Base-by-base conservation (phyloP, 352 stramenopile species). In the Phytophthora hybrid region DNA sequence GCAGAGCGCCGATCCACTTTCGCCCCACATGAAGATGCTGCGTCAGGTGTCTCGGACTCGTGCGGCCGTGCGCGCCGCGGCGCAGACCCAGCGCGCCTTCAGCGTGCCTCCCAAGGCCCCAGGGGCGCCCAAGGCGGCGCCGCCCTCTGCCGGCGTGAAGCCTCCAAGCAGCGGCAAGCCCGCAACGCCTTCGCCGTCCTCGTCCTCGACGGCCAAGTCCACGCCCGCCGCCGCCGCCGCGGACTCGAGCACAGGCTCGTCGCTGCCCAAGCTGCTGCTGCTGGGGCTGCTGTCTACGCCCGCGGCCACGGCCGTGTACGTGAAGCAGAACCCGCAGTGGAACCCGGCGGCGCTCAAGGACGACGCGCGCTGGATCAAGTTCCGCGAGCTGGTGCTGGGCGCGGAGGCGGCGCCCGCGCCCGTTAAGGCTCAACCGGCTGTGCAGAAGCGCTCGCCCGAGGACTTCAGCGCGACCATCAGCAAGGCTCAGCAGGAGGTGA, bases 301-400 rank as follows among this genome's bases (percentile, higher is more conserved):
- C 6, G 81, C 77, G 3, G 87, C 75, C 23, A 79, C 75, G 10
- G 84, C 82, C 1, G 79, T 92, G 66, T 95, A 94, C 67, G 73
- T 94, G 21, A 88, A 89, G 58, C 79, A 93, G 74, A 92, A 95
- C 74, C 89, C 87, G 39, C 59, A 90, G 47, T 95, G 88, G 84
- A 95, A 95, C 72, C 89, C 89, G 23, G 74, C 81, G 21, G 39
- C 75, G 49, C 71, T 95, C 41, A 78, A 80, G 44, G 78, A 87
- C 39, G 83, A 95, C 64, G 75, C 79, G 44, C 83, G 84, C 31
- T 95, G 87, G 84, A 73, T 91, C 59, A 83, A 87, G 69, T 93
- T 95, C 77, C 88, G 88, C 23, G 83, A 92, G 67, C 64, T 93
- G 44, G 85, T 92, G 69, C 82, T 95, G 52, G 81, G 78, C 29